Conservation (phyloP, 306 rosid species). For the Prunus campanulata region DNA sequence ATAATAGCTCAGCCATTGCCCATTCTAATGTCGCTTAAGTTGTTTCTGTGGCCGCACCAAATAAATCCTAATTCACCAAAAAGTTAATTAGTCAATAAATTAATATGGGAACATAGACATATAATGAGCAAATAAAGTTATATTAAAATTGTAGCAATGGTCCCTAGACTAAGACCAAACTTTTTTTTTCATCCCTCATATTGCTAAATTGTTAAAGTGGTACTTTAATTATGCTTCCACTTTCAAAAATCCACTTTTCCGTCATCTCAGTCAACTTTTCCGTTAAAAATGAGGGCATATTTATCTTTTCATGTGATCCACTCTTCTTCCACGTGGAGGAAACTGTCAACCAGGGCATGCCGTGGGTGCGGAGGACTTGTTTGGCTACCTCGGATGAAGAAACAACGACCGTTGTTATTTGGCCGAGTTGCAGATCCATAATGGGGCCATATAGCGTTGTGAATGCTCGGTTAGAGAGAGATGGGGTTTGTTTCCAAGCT, state of each 20-base stretch:
- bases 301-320: too few species aligned
- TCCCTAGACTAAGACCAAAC: too few species aligned
- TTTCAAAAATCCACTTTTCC: too few species aligned
- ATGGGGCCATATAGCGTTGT: conserved; percentile 19
- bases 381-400: conserved; percentile 12
- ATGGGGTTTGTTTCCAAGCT: conserved; percentile 16
- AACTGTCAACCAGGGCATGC: conserved; percentile 19
- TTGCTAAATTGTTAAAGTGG: too few species aligned
- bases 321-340: neutral
- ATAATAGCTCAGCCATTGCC: neutral
- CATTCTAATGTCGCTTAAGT: neutral
- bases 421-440: conserved; percentile 26
- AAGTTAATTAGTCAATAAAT: too few species aligned
- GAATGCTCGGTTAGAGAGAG: neutral
- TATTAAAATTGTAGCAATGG: too few species aligned
- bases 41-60: conserved; percentile 15
- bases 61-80: conserved; percentile 4
- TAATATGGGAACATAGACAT: too few species aligned
- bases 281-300: too few species aligned
- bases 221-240: too few species aligned
- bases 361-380: neutral
- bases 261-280: too few species aligned
- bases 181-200: too few species aligned
- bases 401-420: conserved; percentile 9
- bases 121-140: too few species aligned